Evolutionary conservation across 768 basidiomycete species (phyloP).

Genomic region (Phaffia australis): DNA sequence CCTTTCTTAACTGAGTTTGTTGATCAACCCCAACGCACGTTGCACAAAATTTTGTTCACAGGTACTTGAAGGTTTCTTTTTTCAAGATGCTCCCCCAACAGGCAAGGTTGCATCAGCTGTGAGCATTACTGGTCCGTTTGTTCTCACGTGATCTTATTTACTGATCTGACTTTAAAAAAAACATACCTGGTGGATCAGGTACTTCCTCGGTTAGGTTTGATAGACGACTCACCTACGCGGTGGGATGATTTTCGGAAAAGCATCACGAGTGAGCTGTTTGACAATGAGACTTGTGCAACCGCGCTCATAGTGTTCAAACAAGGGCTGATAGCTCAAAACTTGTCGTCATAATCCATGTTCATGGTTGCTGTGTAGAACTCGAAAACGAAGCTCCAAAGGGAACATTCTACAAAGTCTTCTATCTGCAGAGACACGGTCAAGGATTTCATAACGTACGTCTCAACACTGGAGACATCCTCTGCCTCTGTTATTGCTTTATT

Average conservation of each 20-base stretch:
- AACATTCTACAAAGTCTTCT: slow-evolving; percentile 6
- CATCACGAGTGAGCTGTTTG: not conserved
- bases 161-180: not conserved
- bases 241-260: slow-evolving; percentile 5
- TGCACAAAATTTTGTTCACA: not conserved
- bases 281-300: too few species aligned
- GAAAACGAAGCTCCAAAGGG: slow-evolving; percentile 1
- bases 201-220: slow-evolving; percentile 6
- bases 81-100: not conserved
- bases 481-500: too few species aligned
- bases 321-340: not conserved
- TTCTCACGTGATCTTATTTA: not conserved
- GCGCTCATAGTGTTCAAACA: too few species aligned
- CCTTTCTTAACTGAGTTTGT: too few species aligned
- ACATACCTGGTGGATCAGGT: not conserved
- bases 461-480: not conserved
- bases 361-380: not conserved
- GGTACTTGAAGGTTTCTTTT: slow-evolving; percentile 13
- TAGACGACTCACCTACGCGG: not conserved
- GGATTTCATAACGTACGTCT: not conserved
- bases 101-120: slow-evolving; percentile 5
- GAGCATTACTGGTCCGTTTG: not conserved
- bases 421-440: slow-evolving; percentile 10
- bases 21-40: too few species aligned
- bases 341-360: not conserved